Evolutionary conservation across 169 alveolate genomes (phyloP), one percentile per base, ranked within the genome.

Genomic region (Theileria annulata): DNA sequence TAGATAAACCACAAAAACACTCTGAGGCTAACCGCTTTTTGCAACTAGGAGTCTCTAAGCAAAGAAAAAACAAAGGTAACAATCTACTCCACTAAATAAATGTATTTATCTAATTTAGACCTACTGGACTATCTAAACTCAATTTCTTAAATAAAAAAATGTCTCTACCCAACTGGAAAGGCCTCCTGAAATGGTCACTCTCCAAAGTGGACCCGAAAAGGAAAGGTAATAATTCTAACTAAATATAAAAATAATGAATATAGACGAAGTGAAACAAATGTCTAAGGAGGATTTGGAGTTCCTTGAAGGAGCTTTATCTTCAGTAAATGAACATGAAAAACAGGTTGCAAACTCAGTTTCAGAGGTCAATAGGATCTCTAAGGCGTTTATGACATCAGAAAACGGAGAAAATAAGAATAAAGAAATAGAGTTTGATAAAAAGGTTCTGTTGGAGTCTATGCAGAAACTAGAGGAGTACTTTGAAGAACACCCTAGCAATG

Each of bases 81-180:
- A 17, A 68, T 30, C n/a, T 35, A 9, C 58, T n/a, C 17, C 13
- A 13, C 6, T 37, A 47, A 67, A 31, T 33, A 28, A 21, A 8
- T 12, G 5, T 31, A 77, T 13, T n/a, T 21, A 8, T 35, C 47
- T 17, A 60, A 60, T 28, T 21, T 8, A 31, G 25, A n/a, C n/a
- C 3, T 15, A 27, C 71, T 62, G 31, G 37, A 27, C 48, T 62
- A 62, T 17, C 48, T 30, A 6, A 2, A 33, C 59, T 21, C 33
- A 9, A 10, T 21, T 12, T 19, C 27, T 12, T n/a, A 49, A 42
- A 4, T 21, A 4, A 5, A n/a, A 71, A 28, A 28, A 82, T 82
- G 89, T 82, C 89, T 8, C 80, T 82, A 4, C 86, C 85, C 19
- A 75, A 82, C 68, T 82, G 85, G 89, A 82, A 82, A 74, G 86